Base-by-base conservation (phyloP, 2,329 filamentous ascomycete species). In the Nothopassalora personata region DNA sequence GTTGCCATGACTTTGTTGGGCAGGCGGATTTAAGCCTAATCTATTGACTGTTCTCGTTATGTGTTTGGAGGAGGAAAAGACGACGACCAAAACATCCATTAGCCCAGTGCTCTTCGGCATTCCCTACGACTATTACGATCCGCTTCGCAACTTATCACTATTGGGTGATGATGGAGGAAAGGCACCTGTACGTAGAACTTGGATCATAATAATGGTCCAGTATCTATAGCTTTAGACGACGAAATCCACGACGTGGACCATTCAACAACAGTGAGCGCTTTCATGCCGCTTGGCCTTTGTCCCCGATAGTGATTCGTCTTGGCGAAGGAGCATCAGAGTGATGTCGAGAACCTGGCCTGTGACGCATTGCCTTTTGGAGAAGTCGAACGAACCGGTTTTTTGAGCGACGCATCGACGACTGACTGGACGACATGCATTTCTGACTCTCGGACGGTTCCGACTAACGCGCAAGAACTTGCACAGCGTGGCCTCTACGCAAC, bases 81-180 rank as follows among this genome's bases (percentile, higher is more conserved):
- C 19, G 46, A 49, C 28, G 28, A n/a, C 4, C 8, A 33, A 10
- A 52, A 28, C 19, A 49, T n/a, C 47, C 11, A 28, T 5, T 51
- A 36, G 5, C 19, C 19, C 52, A 18, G 28, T 36, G 52, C 52
- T 47, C 46, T 63, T 60, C 54, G 63, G 60, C 54, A 58, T 61
- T 57, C 36, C 61, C 56, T 61, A 65, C 60, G 63, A 65, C 60
- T 39, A 61, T 63, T 58, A 65, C 60, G 63, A 60, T 56, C 57
- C 49, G 50, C 49, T 61, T 56, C 45, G 31, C 56, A 57, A 49
- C 23, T n/a, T 18, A 30, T 31, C 31, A 36, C 43, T 18, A 31
- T 56, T 60, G 34, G 54, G 7, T 50, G 50, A 43, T 34, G 30
- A 53, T 19, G 33, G 54, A 33, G 50, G 46, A 51, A n/a, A 49